Base-by-base conservation (phyloP, 2,329 filamentous ascomycete genomes). In the Fonsecaea pugnacius region DNA sequence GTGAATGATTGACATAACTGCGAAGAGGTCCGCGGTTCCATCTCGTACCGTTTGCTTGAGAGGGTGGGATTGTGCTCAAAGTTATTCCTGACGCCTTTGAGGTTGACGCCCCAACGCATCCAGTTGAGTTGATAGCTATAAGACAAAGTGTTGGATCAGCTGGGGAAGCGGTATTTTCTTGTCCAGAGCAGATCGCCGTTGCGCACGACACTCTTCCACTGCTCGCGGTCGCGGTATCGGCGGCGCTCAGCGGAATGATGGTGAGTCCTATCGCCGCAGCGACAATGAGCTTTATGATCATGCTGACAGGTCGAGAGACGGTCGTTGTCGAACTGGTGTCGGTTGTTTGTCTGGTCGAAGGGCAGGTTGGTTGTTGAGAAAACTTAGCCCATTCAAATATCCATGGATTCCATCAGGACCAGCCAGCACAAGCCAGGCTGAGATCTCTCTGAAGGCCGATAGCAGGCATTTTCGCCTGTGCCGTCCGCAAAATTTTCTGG, bases 401-500 rank as follows among this genome's bases (percentile, higher is more conserved):
- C 24, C 58, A 24, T 43, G 58, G 24, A 12, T 35, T 3, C 35
- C n/a, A 38, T 35, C 57, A 38, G 2, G 10, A 18, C 57, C 43
- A 40, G 24, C 57, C n/a, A 40, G 46, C 57, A 59, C 12, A 18
- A 50, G 18, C 18, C 43, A 59, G 18, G 33, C 30, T 50, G 46
- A 40, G 43, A 30, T 9, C n/a, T 1, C 16, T 30, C n/a, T 43
- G 12, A 54, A 6, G 8, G n/a, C 4, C 1, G 35, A 33, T 9
- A 54, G 12, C 24, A 36, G 46, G 16, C 36, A 10, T 35, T 53
- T 43, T 43, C 24, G 50, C 43, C 30, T 40, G 4, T 38, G 46
- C 46, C 46, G 12, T 50, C 40, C 57, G 46, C 32, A 36, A 52
- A n/a, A 38, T 8, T 32, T 24, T 32, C 33, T 59, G 40, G 12